phyloP scores from a whole-genome alignment of 1,284 basidiomycete genomes.

The Schizophyllum commune region DNA sequence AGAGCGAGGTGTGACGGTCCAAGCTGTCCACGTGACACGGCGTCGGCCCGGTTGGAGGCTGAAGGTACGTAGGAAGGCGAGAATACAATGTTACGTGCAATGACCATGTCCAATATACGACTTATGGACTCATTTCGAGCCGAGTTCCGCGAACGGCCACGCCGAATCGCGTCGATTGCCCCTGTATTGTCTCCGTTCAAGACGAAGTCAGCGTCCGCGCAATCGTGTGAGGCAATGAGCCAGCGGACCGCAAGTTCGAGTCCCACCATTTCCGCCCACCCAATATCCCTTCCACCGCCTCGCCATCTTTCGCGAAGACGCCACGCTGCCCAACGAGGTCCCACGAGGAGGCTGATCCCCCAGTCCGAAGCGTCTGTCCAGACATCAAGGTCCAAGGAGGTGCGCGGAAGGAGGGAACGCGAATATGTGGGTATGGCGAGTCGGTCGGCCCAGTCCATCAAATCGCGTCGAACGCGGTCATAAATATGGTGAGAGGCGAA shows the following conservation, averaged over 20 bases:
- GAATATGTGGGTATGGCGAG: neutral
- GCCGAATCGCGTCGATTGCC: slow-evolving; percentile 11
- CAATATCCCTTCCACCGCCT: slow-evolving; percentile 20
- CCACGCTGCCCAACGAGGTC: slow-evolving; percentile 24
- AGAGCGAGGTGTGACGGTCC: too few species aligned
- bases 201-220: slow-evolving; percentile 2
- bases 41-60: slow-evolving; percentile 13
- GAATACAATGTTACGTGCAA: slow-evolving; percentile 6
- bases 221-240: slow-evolving; percentile 1
- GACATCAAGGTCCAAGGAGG: slow-evolving; percentile 12
- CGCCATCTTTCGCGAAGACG: slow-evolving; percentile 19
- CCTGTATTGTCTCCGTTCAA: slow-evolving; percentile 12
- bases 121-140: slow-evolving; percentile 11
- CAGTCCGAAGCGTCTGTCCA: slow-evolving; percentile 28
- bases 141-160: slow-evolving; percentile 9
- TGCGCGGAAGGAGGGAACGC: neutral
- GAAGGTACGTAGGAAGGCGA: slow-evolving; percentile 11
- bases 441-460: slow-evolving; percentile 1
- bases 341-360: slow-evolving; percentile 30
- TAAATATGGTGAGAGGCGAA: neutral
- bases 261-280: slow-evolving; percentile 28
- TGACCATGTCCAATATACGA: slow-evolving; percentile 9
- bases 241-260: slow-evolving; percentile 22
- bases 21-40: slow-evolving; percentile 7
- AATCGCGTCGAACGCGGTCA: neutral